Evolutionary conservation across 2,329 filamentous ascomycete species (phyloP), one percentile per base, ranked within the genome.

Genomic region (Paecilomyces sp.): DNA sequence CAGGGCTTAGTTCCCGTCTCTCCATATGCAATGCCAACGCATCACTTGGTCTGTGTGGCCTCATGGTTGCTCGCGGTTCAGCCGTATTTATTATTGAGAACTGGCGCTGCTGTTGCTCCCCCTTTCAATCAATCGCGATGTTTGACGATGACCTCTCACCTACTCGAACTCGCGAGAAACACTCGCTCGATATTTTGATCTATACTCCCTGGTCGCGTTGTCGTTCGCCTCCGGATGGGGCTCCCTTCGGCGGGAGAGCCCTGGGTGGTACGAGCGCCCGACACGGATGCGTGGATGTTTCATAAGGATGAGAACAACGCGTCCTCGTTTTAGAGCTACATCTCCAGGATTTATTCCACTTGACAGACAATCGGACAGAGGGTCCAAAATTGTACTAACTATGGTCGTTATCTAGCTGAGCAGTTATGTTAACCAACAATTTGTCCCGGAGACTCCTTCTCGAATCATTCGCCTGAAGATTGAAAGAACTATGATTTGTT

Each of bases 11-110:
- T 54, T 52, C 56, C 56, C 56, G 56, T 57, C 56, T 50, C 34
- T 50, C 51, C 55, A 55, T 58, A 56, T 61, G 60, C 62, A 63
- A 55, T 67, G 65, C 63, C 65, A 67, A 64, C 64, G 54, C 65
- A 67, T 67, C 65, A 65, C 56, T 64, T 66, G 63, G 61, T 57
- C 63, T 62, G 64, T 63, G 62, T 59, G 57, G 55, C 55, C 55
- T 57, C 55, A 57, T 41, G 24, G 55, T 25, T 30, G 55, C 31
- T 25, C 36, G n/a, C n/a, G 13, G 13, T 15, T 56, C 31, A 25
- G 25, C 51, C 58, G n/a, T 53, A 18, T 30, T 25, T 53, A 52
- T 25, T 53, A 52, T 57, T 18, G 25, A 54, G 28, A 30, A 28
- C 51, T 22, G 22, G n/a, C 11, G 54, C 41, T 53, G 59, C 41